Percentiles rank a stretch among this genome's conserved stretches.
Evolutionary conservation across 805 yeast genomes (phyloP).

Genomic region (Teunomyces kruisii): DNA sequence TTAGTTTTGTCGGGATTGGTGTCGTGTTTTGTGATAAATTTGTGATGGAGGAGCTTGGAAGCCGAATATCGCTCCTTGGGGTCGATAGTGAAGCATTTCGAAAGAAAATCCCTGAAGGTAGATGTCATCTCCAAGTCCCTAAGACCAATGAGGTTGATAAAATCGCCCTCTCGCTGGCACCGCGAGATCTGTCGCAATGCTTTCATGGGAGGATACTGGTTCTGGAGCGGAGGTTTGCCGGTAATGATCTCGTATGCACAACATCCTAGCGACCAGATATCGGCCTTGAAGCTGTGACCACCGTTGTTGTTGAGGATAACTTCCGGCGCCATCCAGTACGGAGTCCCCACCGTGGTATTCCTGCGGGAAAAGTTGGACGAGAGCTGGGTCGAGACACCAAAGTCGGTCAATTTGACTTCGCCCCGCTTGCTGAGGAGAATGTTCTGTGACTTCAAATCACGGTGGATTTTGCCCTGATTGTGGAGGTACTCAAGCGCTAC

Average conservation of each 20-base stretch:
- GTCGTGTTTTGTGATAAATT: constrained; percentile 25
- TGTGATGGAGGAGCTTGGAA: constrained; percentile 30
- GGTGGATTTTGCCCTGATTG: constrained; percentile 72
- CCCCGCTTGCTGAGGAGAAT: constrained; percentile 37
- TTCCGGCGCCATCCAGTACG: constrained; percentile 68
- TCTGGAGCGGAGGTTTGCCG: constrained; percentile 69
- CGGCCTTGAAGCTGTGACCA: constrained; percentile 59
- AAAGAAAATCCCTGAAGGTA: constrained; percentile 30
- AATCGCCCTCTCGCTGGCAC: constrained; percentile 31
- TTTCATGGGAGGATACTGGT: constrained; percentile 40
- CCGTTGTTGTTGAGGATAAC: constrained; percentile 57
- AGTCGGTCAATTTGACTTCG: constrained; percentile 44
- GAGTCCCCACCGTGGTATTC: constrained; percentile 54
- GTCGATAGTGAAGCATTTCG: constrained; percentile 33
- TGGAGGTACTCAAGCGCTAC: constrained; percentile 68
- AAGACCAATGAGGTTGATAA: constrained; percentile 27
- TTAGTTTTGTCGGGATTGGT: constrained; percentile 13
- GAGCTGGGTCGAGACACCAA: constrained; percentile 46
- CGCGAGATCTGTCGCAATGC: constrained; percentile 40
- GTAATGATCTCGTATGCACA: constrained; percentile 71
- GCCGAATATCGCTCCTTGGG: constrained; percentile 34
- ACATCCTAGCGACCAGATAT: constrained; percentile 79
- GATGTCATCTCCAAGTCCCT: constrained; percentile 20
- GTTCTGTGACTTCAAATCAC: constrained; percentile 45
- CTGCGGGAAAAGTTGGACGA: constrained; percentile 42